Evolutionary conservation across 306 rosid species (phyloP).

Genomic region (Ziziphus jujuba): DNA sequence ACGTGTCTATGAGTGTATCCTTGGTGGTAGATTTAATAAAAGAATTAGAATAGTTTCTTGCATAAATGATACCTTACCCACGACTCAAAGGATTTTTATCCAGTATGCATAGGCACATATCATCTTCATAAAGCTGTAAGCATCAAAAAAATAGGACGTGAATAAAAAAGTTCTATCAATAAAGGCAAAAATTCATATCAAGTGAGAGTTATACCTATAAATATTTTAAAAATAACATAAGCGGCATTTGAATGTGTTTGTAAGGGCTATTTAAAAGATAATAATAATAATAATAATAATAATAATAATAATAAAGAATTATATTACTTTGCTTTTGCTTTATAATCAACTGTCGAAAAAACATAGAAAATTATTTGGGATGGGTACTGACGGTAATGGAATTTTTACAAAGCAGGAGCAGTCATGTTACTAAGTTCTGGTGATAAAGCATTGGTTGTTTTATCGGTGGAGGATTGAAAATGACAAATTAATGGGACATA

Average conservation of each 20-base stretch:
- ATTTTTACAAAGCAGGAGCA: not conserved
- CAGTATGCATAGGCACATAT: conserved; percentile 78
- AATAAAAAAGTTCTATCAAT: conserved; percentile 6
- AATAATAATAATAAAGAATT: no score
- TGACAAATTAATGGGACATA: not conserved
- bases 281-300: no score
- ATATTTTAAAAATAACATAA: not conserved
- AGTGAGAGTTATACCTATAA: not conserved
- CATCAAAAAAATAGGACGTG: conserved; percentile 15
- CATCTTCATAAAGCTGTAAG: conserved; percentile 89
- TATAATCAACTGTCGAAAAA: no score
- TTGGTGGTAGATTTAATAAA: not conserved
- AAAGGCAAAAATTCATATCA: conserved; percentile 3
- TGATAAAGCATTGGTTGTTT: not conserved
- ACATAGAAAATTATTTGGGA: no score
- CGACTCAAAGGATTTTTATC: conserved; percentile 80
- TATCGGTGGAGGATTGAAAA: not conserved
- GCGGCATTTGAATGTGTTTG: not conserved
- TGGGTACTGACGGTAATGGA: not conserved
- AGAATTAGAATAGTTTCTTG: conserved; percentile 22
- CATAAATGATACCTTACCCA: conserved; percentile 90
- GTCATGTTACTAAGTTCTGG: not conserved
- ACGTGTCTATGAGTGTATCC: conserved; percentile 8
- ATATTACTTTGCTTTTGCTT: no score
- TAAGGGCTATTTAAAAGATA: not conserved